These are phyloP conservation scores for Malassezia caprae DNA, from an alignment of 1,284 basidiomycete species.

Conservation along the genomic window DNA sequence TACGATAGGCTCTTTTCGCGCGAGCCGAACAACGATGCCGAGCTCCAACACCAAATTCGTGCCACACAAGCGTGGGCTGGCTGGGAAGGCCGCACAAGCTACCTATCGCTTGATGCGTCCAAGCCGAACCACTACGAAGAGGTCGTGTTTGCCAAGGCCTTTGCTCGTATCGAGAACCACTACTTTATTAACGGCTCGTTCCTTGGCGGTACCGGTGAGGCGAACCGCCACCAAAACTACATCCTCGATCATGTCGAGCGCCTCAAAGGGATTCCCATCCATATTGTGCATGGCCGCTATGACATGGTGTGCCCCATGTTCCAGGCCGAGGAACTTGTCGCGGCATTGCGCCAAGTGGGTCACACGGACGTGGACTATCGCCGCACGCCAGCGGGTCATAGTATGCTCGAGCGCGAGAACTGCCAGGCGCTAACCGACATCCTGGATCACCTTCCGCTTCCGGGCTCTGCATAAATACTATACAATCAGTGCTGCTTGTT, in stretches of 20 bases:
- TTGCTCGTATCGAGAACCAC: slow-evolving; percentile 83
- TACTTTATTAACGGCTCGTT: slow-evolving; percentile 71
- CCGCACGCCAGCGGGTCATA: slow-evolving; percentile 3
- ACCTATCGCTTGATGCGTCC: slow-evolving; percentile 30
- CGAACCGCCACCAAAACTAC: slow-evolving; percentile 76
- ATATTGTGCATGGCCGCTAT: slow-evolving; percentile 65
- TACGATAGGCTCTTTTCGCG: slow-evolving; percentile 70
- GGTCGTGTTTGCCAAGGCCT: slow-evolving; percentile 52
- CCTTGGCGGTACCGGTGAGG: slow-evolving; percentile 68
- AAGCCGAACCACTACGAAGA: slow-evolving; percentile 17
- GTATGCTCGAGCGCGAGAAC: slow-evolving; percentile 5
- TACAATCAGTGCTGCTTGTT: slow-evolving; percentile 6
- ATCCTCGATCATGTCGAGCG: background rate
- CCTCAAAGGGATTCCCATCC: slow-evolving; percentile 54
- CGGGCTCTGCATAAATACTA: background rate
- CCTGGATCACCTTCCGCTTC: background rate
- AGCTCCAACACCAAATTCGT: slow-evolving; percentile 50
- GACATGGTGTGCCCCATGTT: slow-evolving; percentile 11
- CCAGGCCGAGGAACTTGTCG: slow-evolving; percentile 5
- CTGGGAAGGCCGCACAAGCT: slow-evolving; percentile 43
- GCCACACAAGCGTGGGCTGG: slow-evolving; percentile 71
- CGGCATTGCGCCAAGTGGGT: background rate
- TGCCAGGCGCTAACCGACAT: slow-evolving; percentile 3
- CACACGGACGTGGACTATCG: background rate
- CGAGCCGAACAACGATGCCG: slow-evolving; percentile 55